A percentile compares a stretch with the other conserved stretches of the same genome.
Evolutionary conservation across 2,329 filamentous ascomycete genomes (phyloP).

Genomic region (Botrytis tulipae): DNA sequence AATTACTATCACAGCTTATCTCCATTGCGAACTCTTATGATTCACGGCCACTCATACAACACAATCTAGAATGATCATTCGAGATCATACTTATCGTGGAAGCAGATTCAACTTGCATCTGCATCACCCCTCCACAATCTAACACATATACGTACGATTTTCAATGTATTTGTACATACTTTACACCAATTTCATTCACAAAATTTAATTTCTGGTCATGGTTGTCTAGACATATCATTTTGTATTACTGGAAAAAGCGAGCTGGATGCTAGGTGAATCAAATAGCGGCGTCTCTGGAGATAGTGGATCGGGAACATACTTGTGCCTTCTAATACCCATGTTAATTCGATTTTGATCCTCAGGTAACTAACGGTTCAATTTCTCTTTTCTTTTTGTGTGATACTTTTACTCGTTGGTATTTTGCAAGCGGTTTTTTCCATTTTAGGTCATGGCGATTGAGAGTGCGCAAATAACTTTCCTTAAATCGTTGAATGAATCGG

Average conservation of each 20-base stretch:
- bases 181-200: neutral
- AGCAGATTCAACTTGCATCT: neutral
- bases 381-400: neutral
- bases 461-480: neutral
- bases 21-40: neutral
- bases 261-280: neutral
- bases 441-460: too few species aligned
- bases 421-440: neutral
- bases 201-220: neutral
- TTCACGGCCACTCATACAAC: neutral
- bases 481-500: neutral
- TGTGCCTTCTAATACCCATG: neutral
- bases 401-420: neutral
- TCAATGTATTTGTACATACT: neutral
- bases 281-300: neutral
- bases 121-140: neutral
- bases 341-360: neutral
- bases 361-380: neutral
- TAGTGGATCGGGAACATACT: neutral
- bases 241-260: neutral
- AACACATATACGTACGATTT: neutral
- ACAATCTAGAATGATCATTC: neutral
- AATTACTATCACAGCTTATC: neutral
- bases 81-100: neutral
- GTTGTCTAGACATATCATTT: neutral